Conservation (phyloP, 495 filamentous ascomycete species). For the Penicillium subrubescens region DNA sequence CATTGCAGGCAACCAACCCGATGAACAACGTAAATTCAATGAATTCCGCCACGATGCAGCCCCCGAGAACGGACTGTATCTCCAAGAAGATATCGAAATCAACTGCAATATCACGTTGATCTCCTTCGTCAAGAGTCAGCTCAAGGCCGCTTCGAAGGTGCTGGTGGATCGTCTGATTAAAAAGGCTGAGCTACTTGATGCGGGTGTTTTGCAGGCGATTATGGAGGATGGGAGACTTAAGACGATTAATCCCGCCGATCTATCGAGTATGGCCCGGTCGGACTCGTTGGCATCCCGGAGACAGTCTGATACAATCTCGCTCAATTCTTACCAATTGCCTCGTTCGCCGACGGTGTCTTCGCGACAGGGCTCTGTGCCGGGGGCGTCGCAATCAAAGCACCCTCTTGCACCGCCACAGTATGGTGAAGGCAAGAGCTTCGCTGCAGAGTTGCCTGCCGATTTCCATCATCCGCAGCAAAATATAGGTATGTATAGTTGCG, state of each 20-base stretch:
- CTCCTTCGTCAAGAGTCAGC: slow-evolving; percentile 71
- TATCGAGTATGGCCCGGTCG: slow-evolving; percentile 6
- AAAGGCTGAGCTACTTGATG: slow-evolving; percentile 52
- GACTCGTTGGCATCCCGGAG: slow-evolving; percentile 1
- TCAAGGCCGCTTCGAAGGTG: slow-evolving; percentile 67
- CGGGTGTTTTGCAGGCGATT: slow-evolving; percentile 29
- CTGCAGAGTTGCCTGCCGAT: slow-evolving; percentile 17
- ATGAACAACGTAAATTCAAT: slow-evolving; percentile 57
- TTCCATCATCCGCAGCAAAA: slow-evolving; percentile 5
- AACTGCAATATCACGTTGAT: slow-evolving; percentile 73
- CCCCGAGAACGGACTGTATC: slow-evolving; percentile 66
- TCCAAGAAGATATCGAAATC: slow-evolving; percentile 77
- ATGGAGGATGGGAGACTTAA: slow-evolving; percentile 33
- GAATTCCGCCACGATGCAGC: slow-evolving; percentile 48
- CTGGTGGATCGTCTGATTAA: slow-evolving; percentile 66
- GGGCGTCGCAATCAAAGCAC: neutral
- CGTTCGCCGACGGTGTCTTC: slow-evolving; percentile 1
- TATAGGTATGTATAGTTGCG: neutral
- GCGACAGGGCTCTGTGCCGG: neutral
- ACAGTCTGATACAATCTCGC: slow-evolving; percentile 9
- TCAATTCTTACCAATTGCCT: neutral
- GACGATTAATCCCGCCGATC: slow-evolving; percentile 33
- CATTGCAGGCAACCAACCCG: slow-evolving; percentile 60
- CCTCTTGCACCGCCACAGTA: neutral
- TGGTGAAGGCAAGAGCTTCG: neutral